Evolutionary conservation across 1,139 yeast species (phyloP).

Genomic region (Yamadazyma blattariae): DNA sequence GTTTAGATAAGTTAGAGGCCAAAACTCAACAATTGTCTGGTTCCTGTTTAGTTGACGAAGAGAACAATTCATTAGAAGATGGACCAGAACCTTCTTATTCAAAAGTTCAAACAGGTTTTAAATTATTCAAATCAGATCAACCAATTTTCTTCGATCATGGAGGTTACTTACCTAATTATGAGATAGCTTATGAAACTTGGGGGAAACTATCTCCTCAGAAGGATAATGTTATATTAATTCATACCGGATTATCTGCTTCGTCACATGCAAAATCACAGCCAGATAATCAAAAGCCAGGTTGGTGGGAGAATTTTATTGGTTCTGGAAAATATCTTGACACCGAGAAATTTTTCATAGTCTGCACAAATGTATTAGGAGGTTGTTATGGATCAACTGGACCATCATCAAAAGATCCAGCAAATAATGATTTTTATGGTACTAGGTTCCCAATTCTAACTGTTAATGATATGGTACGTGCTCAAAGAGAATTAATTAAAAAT

Average conservation of each 20-base stretch:
- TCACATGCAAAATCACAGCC: constrained; percentile 91
- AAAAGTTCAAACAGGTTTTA: constrained; percentile 65
- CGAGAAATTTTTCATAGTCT: constrained; percentile 71
- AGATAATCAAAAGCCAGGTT: constrained; percentile 70
- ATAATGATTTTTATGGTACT: constrained; percentile 69
- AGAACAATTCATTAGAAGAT: constrained; percentile 42
- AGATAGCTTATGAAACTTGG: constrained; percentile 92
- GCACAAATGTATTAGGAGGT: constrained; percentile 91
- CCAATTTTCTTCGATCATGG: constrained; percentile 82
- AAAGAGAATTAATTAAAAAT: constrained; percentile 61
- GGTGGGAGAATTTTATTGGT: constrained; percentile 97
- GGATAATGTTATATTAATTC: constrained; percentile 74
- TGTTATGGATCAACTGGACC: constrained; percentile 97
- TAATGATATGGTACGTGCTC: constrained; percentile 90
- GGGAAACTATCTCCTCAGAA: constrained; percentile 61
- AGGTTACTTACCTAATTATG: constrained; percentile 68
- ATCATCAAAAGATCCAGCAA: constrained; percentile 73
- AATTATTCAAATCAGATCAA: constrained; percentile 49
- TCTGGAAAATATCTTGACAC: constrained; percentile 81
- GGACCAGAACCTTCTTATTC: constrained; percentile 90
- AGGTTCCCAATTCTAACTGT: constrained; percentile 83
- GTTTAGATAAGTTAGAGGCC: constrained; percentile 73
- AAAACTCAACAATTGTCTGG: constrained; percentile 46
- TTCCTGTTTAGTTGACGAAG: constrained; percentile 12
- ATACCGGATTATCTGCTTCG: constrained; percentile 90